Evolutionary conservation across 495 filamentous ascomycete species (phyloP).

Genomic region (Neurospora intermedia): DNA sequence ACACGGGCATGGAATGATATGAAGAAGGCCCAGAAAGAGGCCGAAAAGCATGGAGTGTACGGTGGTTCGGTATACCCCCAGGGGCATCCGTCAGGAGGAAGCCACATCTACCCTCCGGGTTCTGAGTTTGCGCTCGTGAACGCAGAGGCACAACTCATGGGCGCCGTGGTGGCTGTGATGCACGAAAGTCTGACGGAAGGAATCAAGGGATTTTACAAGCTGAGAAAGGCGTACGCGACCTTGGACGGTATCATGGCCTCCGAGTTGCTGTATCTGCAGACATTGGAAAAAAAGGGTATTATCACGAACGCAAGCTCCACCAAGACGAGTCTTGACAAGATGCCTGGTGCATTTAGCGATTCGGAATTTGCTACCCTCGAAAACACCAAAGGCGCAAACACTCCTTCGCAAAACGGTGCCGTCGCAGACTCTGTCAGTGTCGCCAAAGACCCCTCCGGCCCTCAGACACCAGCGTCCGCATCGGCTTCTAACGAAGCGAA

Average conservation of each 20-base stretch:
- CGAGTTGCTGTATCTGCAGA: slow-evolving; percentile 33
- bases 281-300: neutral
- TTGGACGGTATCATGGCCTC: slow-evolving; percentile 58
- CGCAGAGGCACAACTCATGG: slow-evolving; percentile 79
- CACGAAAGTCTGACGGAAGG: slow-evolving; percentile 91
- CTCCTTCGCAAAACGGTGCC: slow-evolving; percentile 11
- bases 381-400: neutral
- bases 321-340: slow-evolving; percentile 8
- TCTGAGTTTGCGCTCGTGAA: slow-evolving; percentile 69
- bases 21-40: slow-evolving; percentile 55
- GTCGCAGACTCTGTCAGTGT: slow-evolving; percentile 21
- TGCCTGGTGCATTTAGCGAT: slow-evolving; percentile 28
- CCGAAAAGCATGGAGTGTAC: slow-evolving; percentile 19
- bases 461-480: slow-evolving; percentile 17
- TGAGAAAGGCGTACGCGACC: slow-evolving; percentile 81
- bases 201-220: slow-evolving; percentile 83
- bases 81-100: slow-evolving; percentile 1
- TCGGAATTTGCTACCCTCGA: slow-evolving; percentile 21
- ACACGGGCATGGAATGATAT: slow-evolving; percentile 65
- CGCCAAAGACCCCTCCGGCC: slow-evolving; percentile 18
- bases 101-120: slow-evolving; percentile 61
- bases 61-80: slow-evolving; percentile 12
- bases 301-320: neutral
- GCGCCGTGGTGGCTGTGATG: slow-evolving; percentile 75
- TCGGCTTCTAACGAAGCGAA: slow-evolving; percentile 9